Conservation (phyloP, 306 rosid species). For the Lagenaria siceraria region DNA sequence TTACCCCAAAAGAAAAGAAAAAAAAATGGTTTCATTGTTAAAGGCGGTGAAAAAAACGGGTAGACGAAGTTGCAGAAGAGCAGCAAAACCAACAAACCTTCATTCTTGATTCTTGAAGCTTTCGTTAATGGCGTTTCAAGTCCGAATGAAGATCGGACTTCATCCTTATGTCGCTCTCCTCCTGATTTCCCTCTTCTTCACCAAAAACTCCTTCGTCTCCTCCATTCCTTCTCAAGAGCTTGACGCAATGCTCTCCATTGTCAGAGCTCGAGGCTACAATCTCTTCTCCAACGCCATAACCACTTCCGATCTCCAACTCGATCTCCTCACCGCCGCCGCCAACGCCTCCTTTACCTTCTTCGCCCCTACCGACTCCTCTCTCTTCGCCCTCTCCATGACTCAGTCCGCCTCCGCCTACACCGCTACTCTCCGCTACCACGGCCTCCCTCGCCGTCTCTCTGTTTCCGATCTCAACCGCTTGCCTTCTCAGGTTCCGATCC, state of each 20-base stretch:
- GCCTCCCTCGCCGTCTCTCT: conserved; percentile 48
- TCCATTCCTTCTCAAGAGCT: conserved; percentile 26
- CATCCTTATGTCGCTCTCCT: neutral
- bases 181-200: neutral
- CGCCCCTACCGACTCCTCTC: conserved; percentile 53
- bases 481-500: conserved; percentile 19
- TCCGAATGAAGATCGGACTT: neutral
- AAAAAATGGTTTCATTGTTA: neutral
- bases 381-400: conserved; percentile 50
- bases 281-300: conserved; percentile 58
- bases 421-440: conserved; percentile 45
- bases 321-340: conserved; percentile 17
- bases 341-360: conserved; percentile 38
- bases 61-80: neutral
- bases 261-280: conserved; percentile 42
- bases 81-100: neutral
- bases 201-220: neutral
- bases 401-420: conserved; percentile 35
- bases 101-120: conserved; percentile 12
- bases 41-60: too few relatives aligned
- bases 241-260: conserved; percentile 30
- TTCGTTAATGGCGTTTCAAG: conserved; percentile 7
- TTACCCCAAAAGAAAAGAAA: too few relatives aligned
- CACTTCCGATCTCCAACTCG: conserved; percentile 43
- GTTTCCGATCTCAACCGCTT: conserved; percentile 28